phyloP scores from a whole-genome alignment of 441 rosid genomes.

The Brassica hybrid region DNA sequence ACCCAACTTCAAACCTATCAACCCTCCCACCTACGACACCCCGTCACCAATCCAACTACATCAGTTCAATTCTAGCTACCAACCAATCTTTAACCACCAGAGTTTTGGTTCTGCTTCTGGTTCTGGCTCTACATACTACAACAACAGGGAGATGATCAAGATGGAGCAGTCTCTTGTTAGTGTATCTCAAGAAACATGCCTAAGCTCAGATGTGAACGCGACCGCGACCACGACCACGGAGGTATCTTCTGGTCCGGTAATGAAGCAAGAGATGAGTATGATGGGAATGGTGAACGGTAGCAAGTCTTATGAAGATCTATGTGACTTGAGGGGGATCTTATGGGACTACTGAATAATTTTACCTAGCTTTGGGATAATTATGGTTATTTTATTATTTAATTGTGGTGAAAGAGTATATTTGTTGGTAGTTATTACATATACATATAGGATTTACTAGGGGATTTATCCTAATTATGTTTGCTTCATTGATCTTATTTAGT shows the following conservation, averaged over 20 bases:
- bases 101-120: slow-evolving; percentile 31
- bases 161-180: slow-evolving; percentile 59
- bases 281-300: slow-evolving; percentile 25
- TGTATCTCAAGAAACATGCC: slow-evolving; percentile 72
- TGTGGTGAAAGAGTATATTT: slow-evolving; percentile 33
- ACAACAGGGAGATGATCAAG: slow-evolving; percentile 49
- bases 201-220: slow-evolving; percentile 70
- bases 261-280: slow-evolving; percentile 47
- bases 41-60: slow-evolving; percentile 36
- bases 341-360: slow-evolving; percentile 28
- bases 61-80: slow-evolving; percentile 41
- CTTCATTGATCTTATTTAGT: slow-evolving; percentile 26
- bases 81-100: slow-evolving; percentile 24
- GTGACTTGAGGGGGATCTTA: slow-evolving; percentile 28
- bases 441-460: slow-evolving; percentile 32
- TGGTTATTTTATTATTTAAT: slow-evolving; percentile 22
- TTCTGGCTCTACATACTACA: slow-evolving; percentile 13
- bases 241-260: slow-evolving; percentile 61
- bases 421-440: slow-evolving; percentile 33
- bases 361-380: slow-evolving; percentile 5
- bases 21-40: slow-evolving; percentile 35
- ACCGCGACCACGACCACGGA: slow-evolving; percentile 52
- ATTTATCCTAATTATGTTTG: slow-evolving; percentile 30
- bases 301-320: slow-evolving; percentile 36
- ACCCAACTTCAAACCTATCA: slow-evolving; percentile 34